A percentile compares a stretch with the other conserved stretches of the same genome.
Conservation (phyloP, 2,329 filamentous ascomycete genomes). For the Exophiala oligosperma region DNA sequence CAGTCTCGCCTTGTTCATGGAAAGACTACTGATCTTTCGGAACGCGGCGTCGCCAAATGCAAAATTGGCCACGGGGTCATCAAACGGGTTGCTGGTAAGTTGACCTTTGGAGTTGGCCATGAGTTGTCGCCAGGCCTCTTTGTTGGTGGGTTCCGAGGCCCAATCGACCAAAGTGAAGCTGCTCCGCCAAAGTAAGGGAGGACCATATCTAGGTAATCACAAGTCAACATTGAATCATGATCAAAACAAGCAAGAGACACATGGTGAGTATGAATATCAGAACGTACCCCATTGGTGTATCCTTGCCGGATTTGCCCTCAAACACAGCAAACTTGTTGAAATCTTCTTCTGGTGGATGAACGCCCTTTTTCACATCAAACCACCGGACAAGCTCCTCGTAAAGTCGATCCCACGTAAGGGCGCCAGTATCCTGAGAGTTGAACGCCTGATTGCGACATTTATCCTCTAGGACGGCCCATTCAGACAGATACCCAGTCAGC, state of each 20-base stretch:
- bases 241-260: background rate
- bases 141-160: constrained; percentile 45
- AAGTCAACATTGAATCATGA: background rate
- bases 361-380: constrained; percentile 34
- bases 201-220: constrained; percentile 26
- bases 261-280: background rate
- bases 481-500: constrained; percentile 51
- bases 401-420: constrained; percentile 49
- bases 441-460: constrained; percentile 46
- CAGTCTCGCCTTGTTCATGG: constrained; percentile 22
- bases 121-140: constrained; percentile 48
- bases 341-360: constrained; percentile 14
- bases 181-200: constrained; percentile 38
- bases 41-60: constrained; percentile 19
- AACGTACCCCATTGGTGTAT: constrained; percentile 37
- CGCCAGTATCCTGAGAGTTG: constrained; percentile 48
- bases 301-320: constrained; percentile 13
- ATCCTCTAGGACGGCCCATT: constrained; percentile 49
- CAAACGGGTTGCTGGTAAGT: constrained; percentile 20
- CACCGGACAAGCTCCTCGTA: constrained; percentile 49
- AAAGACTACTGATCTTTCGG: constrained; percentile 2
- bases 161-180: constrained; percentile 47
- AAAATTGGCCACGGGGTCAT: constrained; percentile 21
- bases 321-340: constrained; percentile 3
- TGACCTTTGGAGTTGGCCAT: constrained; percentile 39